These are phyloP conservation scores for Digitaria exilis DNA, from an alignment of 202 grass and related monocot genomes.

Conservation along the genomic window DNA sequence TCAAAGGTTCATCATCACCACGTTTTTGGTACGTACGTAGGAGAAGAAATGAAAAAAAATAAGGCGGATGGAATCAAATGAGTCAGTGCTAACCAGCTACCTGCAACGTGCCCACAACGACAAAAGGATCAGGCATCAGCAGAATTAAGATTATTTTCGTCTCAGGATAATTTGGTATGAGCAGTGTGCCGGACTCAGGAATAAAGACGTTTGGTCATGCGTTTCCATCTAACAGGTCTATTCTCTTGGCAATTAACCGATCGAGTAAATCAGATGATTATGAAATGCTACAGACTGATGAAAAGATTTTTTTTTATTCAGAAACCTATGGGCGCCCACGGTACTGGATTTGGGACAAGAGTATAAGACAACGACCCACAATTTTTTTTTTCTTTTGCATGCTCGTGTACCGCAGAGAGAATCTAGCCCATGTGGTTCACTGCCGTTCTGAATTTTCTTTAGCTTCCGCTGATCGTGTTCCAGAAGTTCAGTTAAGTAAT, in stretches of 20 bases:
- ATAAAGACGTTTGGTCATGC: not conserved
- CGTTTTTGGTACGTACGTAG: not conserved
- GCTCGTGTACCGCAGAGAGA: constrained; percentile 22
- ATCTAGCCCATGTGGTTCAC: constrained; percentile 47
- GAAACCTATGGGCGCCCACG: constrained; percentile 37
- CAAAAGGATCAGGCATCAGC: not conserved
- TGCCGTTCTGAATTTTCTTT: constrained; percentile 9
- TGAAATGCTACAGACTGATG: not conserved
- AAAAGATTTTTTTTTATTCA: not conserved
- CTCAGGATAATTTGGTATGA: not conserved
- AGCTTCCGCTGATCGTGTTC: constrained; percentile 15
- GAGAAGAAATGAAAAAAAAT: not conserved
- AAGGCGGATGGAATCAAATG: constrained; percentile 1
- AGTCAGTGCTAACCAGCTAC: not conserved
- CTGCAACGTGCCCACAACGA: not conserved
- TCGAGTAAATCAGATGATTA: not conserved
- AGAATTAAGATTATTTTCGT: not conserved
- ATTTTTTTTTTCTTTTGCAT: not conserved
- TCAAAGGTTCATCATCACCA: too few species aligned
- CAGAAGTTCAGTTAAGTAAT: not conserved
- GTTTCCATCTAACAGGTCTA: not conserved
- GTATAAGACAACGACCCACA: constrained; percentile 34
- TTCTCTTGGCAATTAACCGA: not conserved
- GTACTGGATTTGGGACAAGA: constrained; percentile 16
- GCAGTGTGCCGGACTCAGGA: not conserved